Base-by-base conservation (phyloP, 371 early-diverging fungal species). In the Rhizopus arrhizus region DNA sequence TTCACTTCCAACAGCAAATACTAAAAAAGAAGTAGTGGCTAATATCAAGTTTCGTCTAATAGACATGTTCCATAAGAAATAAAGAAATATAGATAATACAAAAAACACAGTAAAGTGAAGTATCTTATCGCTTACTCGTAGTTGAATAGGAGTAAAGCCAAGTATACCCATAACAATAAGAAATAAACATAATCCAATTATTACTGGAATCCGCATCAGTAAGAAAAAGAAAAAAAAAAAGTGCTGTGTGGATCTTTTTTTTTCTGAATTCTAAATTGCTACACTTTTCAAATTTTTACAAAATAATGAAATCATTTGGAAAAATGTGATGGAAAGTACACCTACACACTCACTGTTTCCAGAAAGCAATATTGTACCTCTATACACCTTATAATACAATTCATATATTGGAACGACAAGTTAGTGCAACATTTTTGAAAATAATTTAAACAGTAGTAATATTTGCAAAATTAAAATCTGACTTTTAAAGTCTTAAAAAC, bases 61-160 rank as follows among this genome's bases (percentile, higher is more conserved):
- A 4, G 73, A 70, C 5, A 81, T 55, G 52, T 78, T 65, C 81
- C 81, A 81, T 35, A 81, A 42, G 49, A 67, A 76, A 51, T 76
- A 81, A 12, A 81, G 58, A 35, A 72, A 72, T 4, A 69, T 47
- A 9, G 68, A 69, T 7, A 78, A 52, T 33, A 73, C 62, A 46
- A 65, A 68, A 59, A 78, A 78, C 12, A 70, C 56, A 33, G 48
- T 35, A 35, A 72, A 76, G 34, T 81, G 81, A 10, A 81, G 65
- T 3, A 72, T 51, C 53, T 81, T 81, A 64, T 81, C 81, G 58
- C 76, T 72, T 11, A 81, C 49, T 33, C 51, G 59, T 11, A 77
- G 41, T 7, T 72, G 59, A 32, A 81, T 70, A 29, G 81, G 81
- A 45, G 78, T 67, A 59, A 81, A 81, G 0, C 81, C 81, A 9